Base-by-base conservation (phyloP, 2,329 filamentous ascomycete species). In the Nigrospora oryzae region DNA sequence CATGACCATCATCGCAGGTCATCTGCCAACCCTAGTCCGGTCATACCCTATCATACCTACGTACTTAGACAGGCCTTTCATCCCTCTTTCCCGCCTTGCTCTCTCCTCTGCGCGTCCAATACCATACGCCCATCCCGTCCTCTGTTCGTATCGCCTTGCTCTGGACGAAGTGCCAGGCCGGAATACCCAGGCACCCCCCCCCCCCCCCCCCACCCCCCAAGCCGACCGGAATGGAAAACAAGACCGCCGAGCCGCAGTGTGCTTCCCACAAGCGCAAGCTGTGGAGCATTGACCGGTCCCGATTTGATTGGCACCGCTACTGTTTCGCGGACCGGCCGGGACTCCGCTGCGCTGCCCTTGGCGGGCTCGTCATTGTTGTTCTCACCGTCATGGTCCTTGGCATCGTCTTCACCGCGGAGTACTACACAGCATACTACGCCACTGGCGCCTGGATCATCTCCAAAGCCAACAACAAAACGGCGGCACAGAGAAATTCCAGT, bases 321-420 rank as follows among this genome's bases (percentile, higher is more conserved):
- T 53, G 47, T 38, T 46, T 54, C 39, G 46, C 51, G 14, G 45
- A 53, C 36, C 53, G 47, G 8, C 54, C 54, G n/a, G 43, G 41
- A 33, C 46, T 56, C 23, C 50, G 53, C 33, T 53, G 52, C 52
- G 46, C 45, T 4, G 45, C 52, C 15, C 44, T 52, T 1, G 43
- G 50, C 35, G 46, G 47, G 19, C 45, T 55, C 16, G 53, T 46
- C 17, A 37, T 53, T 14, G 17, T 53, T 37, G 49, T 55, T n/a
- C 16, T 51, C 40, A 49, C 47, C 11, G 46, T 55, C 23, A 42
- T 55, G 36, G 43, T 56, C 44, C 40, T 46, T 16, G 55, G 50
- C 46, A 49, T 56, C 44, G 52, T 55, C 11, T 50, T 51, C 42
- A 50, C 53, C 28, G 51, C 50, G 11, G 49, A 52, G 38, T 56